A percentile compares a stretch with the other conserved stretches of the same genome.
Evolutionary conservation across 352 stramenopile genomes (phyloP).

Genomic region (Globisporangium solare): DNA sequence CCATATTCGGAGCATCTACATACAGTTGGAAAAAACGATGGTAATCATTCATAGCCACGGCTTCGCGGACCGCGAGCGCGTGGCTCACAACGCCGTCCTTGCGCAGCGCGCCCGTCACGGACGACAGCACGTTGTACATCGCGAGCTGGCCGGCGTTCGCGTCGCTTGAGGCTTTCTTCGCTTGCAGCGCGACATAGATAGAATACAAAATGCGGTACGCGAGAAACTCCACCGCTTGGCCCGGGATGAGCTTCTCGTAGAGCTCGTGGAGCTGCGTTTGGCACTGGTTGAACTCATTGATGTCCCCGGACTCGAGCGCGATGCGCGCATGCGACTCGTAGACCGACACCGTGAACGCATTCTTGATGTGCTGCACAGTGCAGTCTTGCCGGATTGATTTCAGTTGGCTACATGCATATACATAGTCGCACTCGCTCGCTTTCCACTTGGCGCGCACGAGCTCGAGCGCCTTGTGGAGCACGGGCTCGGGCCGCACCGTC

Average conservation of each 20-base stretch:
- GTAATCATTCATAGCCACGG: constrained; percentile 83
- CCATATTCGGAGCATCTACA: constrained; percentile 85
- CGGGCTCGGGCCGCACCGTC: constrained; percentile 91
- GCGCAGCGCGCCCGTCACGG: constrained; percentile 47
- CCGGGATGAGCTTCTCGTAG: constrained; percentile 75
- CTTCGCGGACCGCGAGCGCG: constrained; percentile 73
- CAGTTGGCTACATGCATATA: constrained; percentile 96
- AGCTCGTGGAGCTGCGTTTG: constrained; percentile 87
- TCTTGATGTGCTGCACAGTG: constrained; percentile 96
- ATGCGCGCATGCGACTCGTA: constrained; percentile 98
- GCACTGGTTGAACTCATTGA: constrained; percentile 97
- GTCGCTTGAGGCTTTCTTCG: constrained; percentile 70
- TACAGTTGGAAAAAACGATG: constrained; percentile 88
- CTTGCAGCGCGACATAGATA: constrained; percentile 87
- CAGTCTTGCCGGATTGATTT: constrained; percentile 99
- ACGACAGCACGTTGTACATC: constrained; percentile 78
- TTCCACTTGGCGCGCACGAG: constrained; percentile 89
- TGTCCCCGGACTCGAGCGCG: constrained; percentile 92
- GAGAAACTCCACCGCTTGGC: constrained; percentile 80
- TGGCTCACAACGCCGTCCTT: constrained; percentile 54
- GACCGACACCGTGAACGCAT: constrained; percentile 95
- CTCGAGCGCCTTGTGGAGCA: constrained; percentile 88
- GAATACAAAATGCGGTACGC: constrained; percentile 88
- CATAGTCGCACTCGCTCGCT: constrained; percentile 84
- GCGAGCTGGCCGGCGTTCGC: constrained; percentile 75